Evolutionary conservation across 345 rosid species (phyloP).

Genomic region (Luvunga scandens): DNA sequence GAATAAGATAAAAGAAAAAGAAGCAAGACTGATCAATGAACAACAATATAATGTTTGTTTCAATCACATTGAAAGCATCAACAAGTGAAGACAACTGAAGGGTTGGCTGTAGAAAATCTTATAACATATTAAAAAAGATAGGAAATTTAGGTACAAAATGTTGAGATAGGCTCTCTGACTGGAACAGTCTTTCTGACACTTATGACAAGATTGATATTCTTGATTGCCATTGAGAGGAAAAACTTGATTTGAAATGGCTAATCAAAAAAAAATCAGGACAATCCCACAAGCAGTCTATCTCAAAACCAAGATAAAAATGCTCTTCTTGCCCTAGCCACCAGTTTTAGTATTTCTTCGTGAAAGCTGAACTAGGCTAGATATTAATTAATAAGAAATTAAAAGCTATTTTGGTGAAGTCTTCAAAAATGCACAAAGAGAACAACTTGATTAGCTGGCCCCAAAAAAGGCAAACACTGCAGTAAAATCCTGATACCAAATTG

Average conservation of each 20-base stretch:
- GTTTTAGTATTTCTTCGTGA: not conserved
- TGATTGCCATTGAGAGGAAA: not conserved
- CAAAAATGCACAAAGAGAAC: not conserved
- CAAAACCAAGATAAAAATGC: not conserved
- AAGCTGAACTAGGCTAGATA: not conserved
- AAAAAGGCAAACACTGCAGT: not conserved
- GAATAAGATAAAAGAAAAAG: constrained; percentile 4
- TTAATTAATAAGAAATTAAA: not conserved
- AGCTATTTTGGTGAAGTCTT: not conserved
- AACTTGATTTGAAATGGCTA: not conserved
- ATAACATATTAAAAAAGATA: not conserved
- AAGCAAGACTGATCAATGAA: constrained; percentile 2
- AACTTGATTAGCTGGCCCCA: constrained; percentile 1
- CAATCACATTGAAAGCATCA: not conserved
- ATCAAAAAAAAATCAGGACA: not conserved
- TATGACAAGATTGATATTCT: not conserved
- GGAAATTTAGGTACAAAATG: not conserved
- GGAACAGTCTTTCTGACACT: not conserved
- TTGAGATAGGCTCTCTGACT: not conserved
- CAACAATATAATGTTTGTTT: not conserved
- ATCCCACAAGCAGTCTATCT: not conserved
- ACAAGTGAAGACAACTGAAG: not conserved
- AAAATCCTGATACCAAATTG: constrained; percentile 6
- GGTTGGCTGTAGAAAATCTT: too few species aligned
- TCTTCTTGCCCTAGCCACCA: not conserved